These are phyloP conservation scores for Russula virescens DNA, from an alignment of 768 basidiomycete genomes.

Conservation along the genomic window DNA sequence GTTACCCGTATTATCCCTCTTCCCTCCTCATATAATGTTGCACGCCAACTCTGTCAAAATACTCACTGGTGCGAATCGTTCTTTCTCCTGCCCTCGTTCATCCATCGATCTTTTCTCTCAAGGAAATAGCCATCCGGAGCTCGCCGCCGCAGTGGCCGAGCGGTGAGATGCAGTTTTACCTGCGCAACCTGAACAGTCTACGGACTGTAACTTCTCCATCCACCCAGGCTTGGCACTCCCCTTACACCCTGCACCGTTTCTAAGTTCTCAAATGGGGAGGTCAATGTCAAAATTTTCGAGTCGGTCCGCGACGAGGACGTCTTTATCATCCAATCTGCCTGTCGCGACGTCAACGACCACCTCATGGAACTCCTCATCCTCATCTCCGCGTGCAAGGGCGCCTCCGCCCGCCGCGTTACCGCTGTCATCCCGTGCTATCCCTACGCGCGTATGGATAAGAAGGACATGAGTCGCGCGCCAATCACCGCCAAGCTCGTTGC, in stretches of 20 bases:
- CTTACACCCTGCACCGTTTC: conserved; percentile 81
- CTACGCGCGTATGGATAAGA: conserved; percentile 96
- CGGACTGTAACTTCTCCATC: conserved; percentile 41
- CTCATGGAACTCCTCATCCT: conserved; percentile 99
- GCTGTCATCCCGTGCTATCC: conserved; percentile 98
- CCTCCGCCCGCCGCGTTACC: conserved; percentile 91
- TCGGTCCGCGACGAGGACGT: conserved; percentile 97
- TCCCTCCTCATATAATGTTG: conserved; percentile 44
- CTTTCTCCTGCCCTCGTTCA: conserved; percentile 7
- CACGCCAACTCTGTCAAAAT: conserved; percentile 78
- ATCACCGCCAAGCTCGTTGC: conserved; percentile 98
- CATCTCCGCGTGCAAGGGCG: conserved; percentile 96
- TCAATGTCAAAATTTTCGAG: conserved; percentile 90
- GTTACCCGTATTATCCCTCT: too few relatives aligned
- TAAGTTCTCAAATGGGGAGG: conserved; percentile 94
- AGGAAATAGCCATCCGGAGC: conserved; percentile 98
- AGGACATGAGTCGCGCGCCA: conserved; percentile 91
- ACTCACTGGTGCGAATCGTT: conserved; percentile 52
- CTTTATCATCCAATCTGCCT: conserved; percentile 94
- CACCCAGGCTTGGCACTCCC: conserved; percentile 76
- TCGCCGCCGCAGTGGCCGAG: conserved; percentile 92
- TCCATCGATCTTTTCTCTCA: conserved; percentile 26
- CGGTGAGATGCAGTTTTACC: conserved; percentile 68
- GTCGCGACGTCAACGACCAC: conserved; percentile 88
- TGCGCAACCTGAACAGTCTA: conserved; percentile 35